phyloP scores from a whole-genome alignment of 2,329 filamentous ascomycete species.

The Lachnellula suecica region DNA sequence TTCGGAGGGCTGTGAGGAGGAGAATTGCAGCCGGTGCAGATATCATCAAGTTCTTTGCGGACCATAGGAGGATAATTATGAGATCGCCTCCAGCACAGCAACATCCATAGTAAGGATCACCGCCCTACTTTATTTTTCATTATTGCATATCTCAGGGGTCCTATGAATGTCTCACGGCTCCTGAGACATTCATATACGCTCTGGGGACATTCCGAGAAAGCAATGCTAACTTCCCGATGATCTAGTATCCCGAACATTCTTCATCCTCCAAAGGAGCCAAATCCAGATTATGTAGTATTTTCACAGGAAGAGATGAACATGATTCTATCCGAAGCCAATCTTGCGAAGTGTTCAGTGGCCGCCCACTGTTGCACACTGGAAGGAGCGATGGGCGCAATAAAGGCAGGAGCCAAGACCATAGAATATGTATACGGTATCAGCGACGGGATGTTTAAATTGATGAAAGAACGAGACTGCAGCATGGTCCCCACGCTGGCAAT shows the following conservation, averaged over 20 bases:
- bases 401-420: slow-evolving; percentile 46
- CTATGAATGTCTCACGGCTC: no score
- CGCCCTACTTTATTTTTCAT: no score
- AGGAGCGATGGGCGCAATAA: slow-evolving; percentile 44
- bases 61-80: slow-evolving; percentile 45
- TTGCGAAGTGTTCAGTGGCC: slow-evolving; percentile 41
- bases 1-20: slow-evolving; percentile 45
- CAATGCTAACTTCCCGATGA: no score
- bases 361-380: slow-evolving; percentile 43
- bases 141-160: no score
- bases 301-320: slow-evolving; percentile 48
- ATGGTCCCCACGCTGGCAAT: slow-evolving; percentile 54
- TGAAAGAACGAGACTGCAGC: slow-evolving; percentile 45
- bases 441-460: slow-evolving; percentile 41
- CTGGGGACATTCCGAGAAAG: no score
- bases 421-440: slow-evolving; percentile 43
- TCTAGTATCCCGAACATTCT: slow-evolving; percentile 28
- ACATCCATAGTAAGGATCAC: no score
- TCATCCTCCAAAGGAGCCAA: slow-evolving; percentile 33
- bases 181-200: no score
- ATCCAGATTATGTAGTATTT: slow-evolving; percentile 45
- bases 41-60: slow-evolving; percentile 51
- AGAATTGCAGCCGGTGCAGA: slow-evolving; percentile 49
- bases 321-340: slow-evolving; percentile 46
- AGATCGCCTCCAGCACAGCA: slow-evolving; percentile 37